Evolutionary conservation across 768 basidiomycete species (phyloP), one percentile per base, ranked within the genome.

Genomic region (Naematelia aurantialba): DNA sequence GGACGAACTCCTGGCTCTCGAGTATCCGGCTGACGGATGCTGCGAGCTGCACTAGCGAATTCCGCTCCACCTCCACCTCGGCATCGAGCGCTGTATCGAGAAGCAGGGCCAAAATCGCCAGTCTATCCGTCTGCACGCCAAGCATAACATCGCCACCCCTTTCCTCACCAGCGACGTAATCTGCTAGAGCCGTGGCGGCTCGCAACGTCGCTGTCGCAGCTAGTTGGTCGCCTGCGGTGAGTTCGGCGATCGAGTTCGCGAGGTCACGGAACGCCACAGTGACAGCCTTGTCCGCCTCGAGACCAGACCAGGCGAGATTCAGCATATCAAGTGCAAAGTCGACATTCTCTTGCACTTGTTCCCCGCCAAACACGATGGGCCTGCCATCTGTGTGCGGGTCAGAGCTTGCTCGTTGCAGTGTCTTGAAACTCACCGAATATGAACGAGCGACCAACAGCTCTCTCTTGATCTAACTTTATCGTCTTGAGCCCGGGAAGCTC

Each of bases 241-340:
- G 87, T 0, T 85, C 83, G 10, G 83, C 78, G 2, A 84, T 79
- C 67, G 85, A 84, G 44, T 84, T 82, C 45, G 91, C 79, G 45
- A 94, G 76, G 46, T 81, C 80, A 52, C 86, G 85, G 89, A 89
- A 94, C 2, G 90, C 83, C 57, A 88, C 84, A 0, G 87, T 83
- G 46, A 91, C 80, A 1, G 84, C 79, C 1, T 83, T 83, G 73
- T 93, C 89, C 0, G 88, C 82, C 66, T 94, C 87, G 21, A 88
- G 81, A 39, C 96, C 79, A 0, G 91, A 92, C 49, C 92, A 82
- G 71, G 93, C 92, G 64, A 91, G 82, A 75, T 96, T 96, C 74
- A 93, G 84, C 0, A 86, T 84, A 49, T 83, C 79, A 2, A 91
- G n/a, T 3, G 66, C 78, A 30, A 82, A 81, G 50, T 81, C 83